Evolutionary conservation across 352 stramenopile species (phyloP).

Genomic region (Phytophthora fragariae): DNA sequence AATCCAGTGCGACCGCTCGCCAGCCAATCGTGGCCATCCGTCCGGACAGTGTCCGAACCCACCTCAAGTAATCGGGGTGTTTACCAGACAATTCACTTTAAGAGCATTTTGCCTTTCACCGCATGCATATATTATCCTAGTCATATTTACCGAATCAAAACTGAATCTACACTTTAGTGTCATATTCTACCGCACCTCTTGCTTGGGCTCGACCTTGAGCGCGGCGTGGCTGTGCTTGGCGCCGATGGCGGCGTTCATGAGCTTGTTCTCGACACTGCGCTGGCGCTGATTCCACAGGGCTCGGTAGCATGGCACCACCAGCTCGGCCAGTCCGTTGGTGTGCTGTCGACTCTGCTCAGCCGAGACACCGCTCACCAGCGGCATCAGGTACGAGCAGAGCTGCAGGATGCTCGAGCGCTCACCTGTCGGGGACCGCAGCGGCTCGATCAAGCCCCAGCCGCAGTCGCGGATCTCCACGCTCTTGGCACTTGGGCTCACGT

Average conservation of each 20-base stretch:
- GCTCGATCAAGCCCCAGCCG: conserved; percentile 57
- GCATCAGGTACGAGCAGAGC: conserved; percentile 61
- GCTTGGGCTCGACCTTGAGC: conserved; percentile 27
- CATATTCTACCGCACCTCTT: conserved; percentile 14
- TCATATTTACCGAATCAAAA: conserved; percentile 43
- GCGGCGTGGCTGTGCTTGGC: conserved; percentile 27
- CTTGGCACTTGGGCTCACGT: conserved; percentile 35
- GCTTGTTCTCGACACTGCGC: conserved; percentile 53
- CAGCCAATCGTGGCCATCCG: conserved; percentile 3
- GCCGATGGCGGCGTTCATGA: conserved; percentile 57
- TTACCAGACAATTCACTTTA: conserved; percentile 12
- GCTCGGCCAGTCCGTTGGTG: conserved; percentile 53
- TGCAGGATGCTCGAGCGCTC: conserved; percentile 60
- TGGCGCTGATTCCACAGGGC: conserved; percentile 57
- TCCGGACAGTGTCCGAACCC: too few species aligned
- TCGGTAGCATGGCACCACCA: conserved; percentile 52
- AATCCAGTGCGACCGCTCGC: background rate
- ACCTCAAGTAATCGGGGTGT: background rate
- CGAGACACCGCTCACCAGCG: conserved; percentile 39
- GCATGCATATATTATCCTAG: conserved; percentile 35
- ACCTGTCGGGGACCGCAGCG: conserved; percentile 31
- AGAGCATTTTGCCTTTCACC: conserved; percentile 9
- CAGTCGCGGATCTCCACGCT: conserved; percentile 56
- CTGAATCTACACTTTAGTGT: conserved; percentile 31
- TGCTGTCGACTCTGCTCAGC: conserved; percentile 52